Conservation (phyloP, 805 yeast species). For the Candida silvicultrix region DNA sequence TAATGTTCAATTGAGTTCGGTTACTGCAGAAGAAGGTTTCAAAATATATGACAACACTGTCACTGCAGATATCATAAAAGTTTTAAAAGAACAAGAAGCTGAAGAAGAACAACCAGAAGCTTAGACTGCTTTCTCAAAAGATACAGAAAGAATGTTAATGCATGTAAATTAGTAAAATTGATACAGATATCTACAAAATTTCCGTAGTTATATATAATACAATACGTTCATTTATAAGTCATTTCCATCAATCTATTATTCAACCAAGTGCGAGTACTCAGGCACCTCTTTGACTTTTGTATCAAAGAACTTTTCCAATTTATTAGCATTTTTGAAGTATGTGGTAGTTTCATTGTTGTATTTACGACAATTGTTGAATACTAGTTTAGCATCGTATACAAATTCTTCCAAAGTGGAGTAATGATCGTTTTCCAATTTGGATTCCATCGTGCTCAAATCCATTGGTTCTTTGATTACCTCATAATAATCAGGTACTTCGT, state of each 20-base stretch:
- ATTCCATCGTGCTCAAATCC: slow-evolving; percentile 96
- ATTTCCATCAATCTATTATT: slow-evolving; percentile 31
- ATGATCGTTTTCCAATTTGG: slow-evolving; percentile 83
- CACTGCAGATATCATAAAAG: slow-evolving; percentile 75
- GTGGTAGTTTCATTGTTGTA: slow-evolving; percentile 95
- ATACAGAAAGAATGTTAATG: neutral
- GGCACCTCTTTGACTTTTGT: slow-evolving; percentile 83
- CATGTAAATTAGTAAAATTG: neutral
- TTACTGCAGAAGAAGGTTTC: slow-evolving; percentile 82
- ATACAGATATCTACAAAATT: neutral
- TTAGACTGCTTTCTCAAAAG: neutral
- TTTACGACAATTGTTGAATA: slow-evolving; percentile 85
- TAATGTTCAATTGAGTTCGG: slow-evolving; percentile 92
- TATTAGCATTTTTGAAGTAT: slow-evolving; percentile 89
- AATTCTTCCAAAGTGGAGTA: slow-evolving; percentile 90
- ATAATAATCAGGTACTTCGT: slow-evolving; percentile 94
- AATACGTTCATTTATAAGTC: neutral
- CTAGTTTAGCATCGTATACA: slow-evolving; percentile 77
- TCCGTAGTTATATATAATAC: neutral
- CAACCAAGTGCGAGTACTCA: slow-evolving; percentile 80
- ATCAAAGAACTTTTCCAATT: slow-evolving; percentile 84
- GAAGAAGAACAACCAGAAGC: slow-evolving; percentile 37
- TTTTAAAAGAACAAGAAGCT: slow-evolving; percentile 63
- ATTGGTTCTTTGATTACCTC: slow-evolving; percentile 96
- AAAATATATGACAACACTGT: slow-evolving; percentile 76